Evolutionary conservation across 2,329 filamentous ascomycete species (phyloP), one percentile per base, ranked within the genome.

Genomic region (Colletotrichum lindemuthianum): DNA sequence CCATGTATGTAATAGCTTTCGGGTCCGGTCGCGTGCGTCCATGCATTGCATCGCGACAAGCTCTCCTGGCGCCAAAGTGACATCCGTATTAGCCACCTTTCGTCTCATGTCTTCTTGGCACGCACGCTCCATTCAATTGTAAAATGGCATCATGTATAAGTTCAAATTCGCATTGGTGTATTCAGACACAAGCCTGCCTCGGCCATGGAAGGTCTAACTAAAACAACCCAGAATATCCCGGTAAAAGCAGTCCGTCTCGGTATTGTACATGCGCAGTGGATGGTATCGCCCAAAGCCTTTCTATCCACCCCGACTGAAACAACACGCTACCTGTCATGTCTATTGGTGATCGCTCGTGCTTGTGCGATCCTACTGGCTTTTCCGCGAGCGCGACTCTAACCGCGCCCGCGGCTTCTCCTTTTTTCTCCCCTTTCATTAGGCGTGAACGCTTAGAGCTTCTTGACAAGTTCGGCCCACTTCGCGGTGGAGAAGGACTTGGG

Each of bases 401-500:
- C 43, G 54, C 56, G 15, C 16, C 43, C 54, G 57, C 54, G 11
- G 41, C 51, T 33, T 53, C 52, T 51, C 58, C 11, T 39, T 40
- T 57, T 56, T 41, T 49, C n/a, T 60, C 34, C 48, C 43, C 8
- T 43, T 15, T 45, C 34, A 49, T 53, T 63, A 59, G 9, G 59
- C 33, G 12, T 45, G 45, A 44, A 36, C 37, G 70, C 78, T 92
- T 93, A 98, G 82, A 97, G 86, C 85, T 93, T 93, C 77, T 94
- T 93, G 79, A 88, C 90, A 73, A 98, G 89, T 89, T 98, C 95
- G 81, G 92, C 89, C 87, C 93, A 98, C 79, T 95, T 95, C 77
- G 94, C 93, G 67, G 96, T 99, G 79, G 92, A 96, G 92, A 97
- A 99, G 69, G 91, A 95, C 92, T 99, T 99, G 82, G 96, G 96